Evolutionary conservation across 345 rosid species (phyloP).

Genomic region (Camelina hispida): DNA sequence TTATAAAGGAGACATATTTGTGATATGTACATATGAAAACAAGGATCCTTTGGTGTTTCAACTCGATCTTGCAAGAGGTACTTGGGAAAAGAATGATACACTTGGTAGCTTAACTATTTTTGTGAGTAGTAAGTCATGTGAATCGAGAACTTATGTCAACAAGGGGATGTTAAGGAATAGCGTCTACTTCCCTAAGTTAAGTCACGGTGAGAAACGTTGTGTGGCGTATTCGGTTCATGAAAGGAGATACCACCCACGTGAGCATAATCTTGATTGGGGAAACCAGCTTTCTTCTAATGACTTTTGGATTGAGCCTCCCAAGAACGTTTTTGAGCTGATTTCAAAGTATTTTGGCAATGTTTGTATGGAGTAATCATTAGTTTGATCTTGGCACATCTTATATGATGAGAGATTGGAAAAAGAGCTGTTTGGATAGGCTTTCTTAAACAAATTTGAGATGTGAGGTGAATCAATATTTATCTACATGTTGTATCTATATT

Average conservation of each 20-base stretch:
- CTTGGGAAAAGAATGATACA: slow-evolving; percentile 32
- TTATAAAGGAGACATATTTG: slow-evolving; percentile 24
- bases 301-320: slow-evolving; percentile 39
- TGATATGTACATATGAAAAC: slow-evolving; percentile 24
- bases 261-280: slow-evolving; percentile 22
- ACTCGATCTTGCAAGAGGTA: slow-evolving; percentile 22
- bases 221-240: slow-evolving; percentile 34
- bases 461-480: background rate
- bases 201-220: slow-evolving; percentile 1
- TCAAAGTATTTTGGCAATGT: background rate
- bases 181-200: slow-evolving; percentile 31
- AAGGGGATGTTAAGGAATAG: slow-evolving; percentile 31
- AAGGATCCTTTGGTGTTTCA: slow-evolving; percentile 33
- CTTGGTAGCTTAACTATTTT: slow-evolving; percentile 32
- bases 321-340: slow-evolving; percentile 3
- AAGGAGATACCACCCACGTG: slow-evolving; percentile 9
- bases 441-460: background rate
- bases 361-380: background rate
- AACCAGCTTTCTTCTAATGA: slow-evolving; percentile 9
- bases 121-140: slow-evolving; percentile 31
- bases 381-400: background rate
- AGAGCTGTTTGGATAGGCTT: background rate
- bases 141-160: slow-evolving; percentile 32
- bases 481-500: too few species aligned
- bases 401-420: background rate